phyloP scores from a whole-genome alignment of 75 land plant species.

The Pinus taeda region DNA sequence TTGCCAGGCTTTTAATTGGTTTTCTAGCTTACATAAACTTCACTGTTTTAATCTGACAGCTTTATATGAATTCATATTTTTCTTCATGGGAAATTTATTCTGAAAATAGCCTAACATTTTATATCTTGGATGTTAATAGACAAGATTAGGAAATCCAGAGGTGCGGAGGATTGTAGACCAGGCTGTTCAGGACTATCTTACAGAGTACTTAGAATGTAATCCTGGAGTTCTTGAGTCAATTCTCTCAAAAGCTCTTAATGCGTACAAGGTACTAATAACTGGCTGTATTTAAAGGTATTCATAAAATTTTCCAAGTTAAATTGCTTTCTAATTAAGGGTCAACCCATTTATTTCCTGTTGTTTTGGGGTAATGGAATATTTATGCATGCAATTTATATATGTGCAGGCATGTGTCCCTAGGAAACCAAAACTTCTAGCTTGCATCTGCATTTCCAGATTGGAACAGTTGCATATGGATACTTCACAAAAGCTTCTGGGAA shows the following conservation, averaged over 20 bases:
- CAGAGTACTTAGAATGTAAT: constrained; percentile 94
- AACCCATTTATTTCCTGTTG: background rate
- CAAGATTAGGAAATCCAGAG: constrained; percentile 97
- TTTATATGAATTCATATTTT: background rate
- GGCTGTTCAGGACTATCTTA: constrained; percentile 78
- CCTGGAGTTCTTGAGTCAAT: constrained; percentile 87
- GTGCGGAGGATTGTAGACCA: constrained; percentile 93
- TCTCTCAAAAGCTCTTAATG: constrained; percentile 93
- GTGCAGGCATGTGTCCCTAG: no score
- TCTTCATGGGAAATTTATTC: background rate
- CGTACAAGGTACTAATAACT: constrained; percentile 66
- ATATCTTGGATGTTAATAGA: constrained; percentile 34
- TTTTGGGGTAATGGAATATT: background rate
- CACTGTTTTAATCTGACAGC: background rate
- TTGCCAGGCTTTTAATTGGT: background rate
- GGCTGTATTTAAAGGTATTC: background rate
- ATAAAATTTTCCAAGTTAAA: background rate
- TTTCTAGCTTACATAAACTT: no score
- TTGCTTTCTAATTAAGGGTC: background rate
- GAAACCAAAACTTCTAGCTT: no score
- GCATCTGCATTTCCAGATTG: no score
- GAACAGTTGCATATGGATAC: no score
- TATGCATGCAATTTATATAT: no score
- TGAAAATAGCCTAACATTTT: constrained; percentile 1
- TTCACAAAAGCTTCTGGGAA: no score